Percentiles rank a stretch among this genome's conserved stretches.
phyloP scores from a whole-genome alignment of 2,329 filamentous ascomycete species.

The Decorospora gaudefroyi region DNA sequence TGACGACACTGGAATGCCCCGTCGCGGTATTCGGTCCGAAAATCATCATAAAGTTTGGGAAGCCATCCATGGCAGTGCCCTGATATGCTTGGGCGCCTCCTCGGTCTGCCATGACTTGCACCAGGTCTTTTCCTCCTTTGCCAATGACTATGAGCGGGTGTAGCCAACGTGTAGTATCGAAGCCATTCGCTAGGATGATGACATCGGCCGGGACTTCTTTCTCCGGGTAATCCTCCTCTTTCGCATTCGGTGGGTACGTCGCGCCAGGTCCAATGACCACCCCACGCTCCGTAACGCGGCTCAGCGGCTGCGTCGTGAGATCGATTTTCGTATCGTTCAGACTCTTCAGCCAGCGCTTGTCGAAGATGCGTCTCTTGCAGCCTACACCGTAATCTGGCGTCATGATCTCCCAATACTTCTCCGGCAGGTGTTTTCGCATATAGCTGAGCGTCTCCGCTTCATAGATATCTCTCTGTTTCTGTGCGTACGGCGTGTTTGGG shows the following conservation, averaged over 20 bases:
- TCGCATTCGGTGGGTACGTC: slow-evolving; percentile 52
- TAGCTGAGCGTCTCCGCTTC: slow-evolving; percentile 53
- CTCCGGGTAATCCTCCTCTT: slow-evolving; percentile 37
- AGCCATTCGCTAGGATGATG: slow-evolving; percentile 66
- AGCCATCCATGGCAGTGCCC: slow-evolving; percentile 59
- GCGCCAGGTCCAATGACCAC: slow-evolving; percentile 58
- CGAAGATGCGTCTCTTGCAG: slow-evolving; percentile 67
- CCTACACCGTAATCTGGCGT: slow-evolving; percentile 66
- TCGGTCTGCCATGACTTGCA: slow-evolving; percentile 61
- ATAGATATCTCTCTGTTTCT: slow-evolving; percentile 45
- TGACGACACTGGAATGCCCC: slow-evolving; percentile 64
- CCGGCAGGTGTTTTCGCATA: slow-evolving; percentile 58
- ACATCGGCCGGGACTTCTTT: slow-evolving; percentile 61
- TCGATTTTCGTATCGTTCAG: slow-evolving; percentile 60
- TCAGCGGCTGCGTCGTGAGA: slow-evolving; percentile 57
- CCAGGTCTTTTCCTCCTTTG: slow-evolving; percentile 54
- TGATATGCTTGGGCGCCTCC: slow-evolving; percentile 68
- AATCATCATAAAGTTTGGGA: slow-evolving; percentile 67
- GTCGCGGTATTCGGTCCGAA: slow-evolving; percentile 67
- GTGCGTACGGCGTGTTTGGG: slow-evolving; percentile 47
- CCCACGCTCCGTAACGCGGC: slow-evolving; percentile 54
- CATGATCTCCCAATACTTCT: slow-evolving; percentile 64
- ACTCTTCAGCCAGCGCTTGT: slow-evolving; percentile 59
- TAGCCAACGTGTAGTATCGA: slow-evolving; percentile 60
- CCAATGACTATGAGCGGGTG: slow-evolving; percentile 60